Base-by-base conservation (phyloP, 2,329 filamentous ascomycete species). In the Zopfia rhizophila region DNA sequence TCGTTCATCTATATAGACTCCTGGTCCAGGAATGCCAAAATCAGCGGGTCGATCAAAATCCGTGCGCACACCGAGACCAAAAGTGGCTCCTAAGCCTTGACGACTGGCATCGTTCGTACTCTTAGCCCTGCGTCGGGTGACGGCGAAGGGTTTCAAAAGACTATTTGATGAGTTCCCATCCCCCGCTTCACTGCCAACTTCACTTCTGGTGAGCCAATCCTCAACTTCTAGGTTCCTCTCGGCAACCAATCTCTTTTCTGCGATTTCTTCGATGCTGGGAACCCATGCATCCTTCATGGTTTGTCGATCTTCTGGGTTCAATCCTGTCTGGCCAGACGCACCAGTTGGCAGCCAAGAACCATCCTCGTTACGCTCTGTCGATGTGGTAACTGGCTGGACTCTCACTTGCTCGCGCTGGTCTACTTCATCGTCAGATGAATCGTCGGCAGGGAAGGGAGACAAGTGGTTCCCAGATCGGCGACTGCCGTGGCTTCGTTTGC, bases 141-240 rank as follows among this genome's bases (percentile, higher is more conserved):
- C 16, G 6, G 56, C 43, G 28, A 68, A 48, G 10, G 63, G 60
- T 21, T 62, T 63, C 29, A 69, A 50, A 16, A 64, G 53, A 48
- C 58, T 61, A 24, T 51, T 57, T 17, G 60, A 60, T 32, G 59
- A 36, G 21, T 38, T 39, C 69, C 72, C 51, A 40, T 75, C 76
- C 30, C 71, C 76, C 12, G 73, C 75, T 29, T 75, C 75, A 52
- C 75, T 80, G n/a, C 75, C 75, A 10, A 75, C 73, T 43, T 73
- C 69, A 43, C 67, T 75, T 39, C 67, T 72, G 11, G 68, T 75
- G 3, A 82, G 73, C 82, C 82, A 84, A 16, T 75, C 69, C 38
- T 74, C 72, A 23, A 84, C 81, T 40, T 82, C 78, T 7, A 74
- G 70, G 45, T 82, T 81, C 56, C 77, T 82, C 38, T 82, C 77